These are phyloP conservation scores for Geosmithia flava DNA, from an alignment of 2,329 filamentous ascomycete genomes.

Conservation along the genomic window DNA sequence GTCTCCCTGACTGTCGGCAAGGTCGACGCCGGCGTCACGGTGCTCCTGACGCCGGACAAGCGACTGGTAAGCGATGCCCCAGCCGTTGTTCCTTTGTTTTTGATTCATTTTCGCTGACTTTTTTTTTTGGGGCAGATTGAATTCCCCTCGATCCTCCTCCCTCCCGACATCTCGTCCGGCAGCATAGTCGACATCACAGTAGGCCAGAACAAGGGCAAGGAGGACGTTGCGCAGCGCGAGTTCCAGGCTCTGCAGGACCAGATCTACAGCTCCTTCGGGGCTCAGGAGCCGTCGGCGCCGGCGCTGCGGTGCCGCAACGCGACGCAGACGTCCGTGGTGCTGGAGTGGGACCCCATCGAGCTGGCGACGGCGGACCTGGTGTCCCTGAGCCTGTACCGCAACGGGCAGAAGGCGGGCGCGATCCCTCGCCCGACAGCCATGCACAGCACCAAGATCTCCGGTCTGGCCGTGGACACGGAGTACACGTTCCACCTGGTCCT, in stretches of 20 bases:
- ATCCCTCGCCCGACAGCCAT: slow-evolving; percentile 82
- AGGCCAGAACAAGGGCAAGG: slow-evolving; percentile 69
- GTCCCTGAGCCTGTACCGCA: slow-evolving; percentile 83
- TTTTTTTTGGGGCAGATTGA: slow-evolving; percentile 57
- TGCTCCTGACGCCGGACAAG: slow-evolving; percentile 93
- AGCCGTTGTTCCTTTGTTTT: background rate
- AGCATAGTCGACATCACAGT: slow-evolving; percentile 98
- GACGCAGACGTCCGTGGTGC: slow-evolving; percentile 94
- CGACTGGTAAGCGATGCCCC: slow-evolving; percentile 52
- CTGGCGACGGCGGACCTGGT: slow-evolving; percentile 86
- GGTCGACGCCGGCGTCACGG: slow-evolving; percentile 96
- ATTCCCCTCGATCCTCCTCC: slow-evolving; percentile 93
- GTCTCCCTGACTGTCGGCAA: slow-evolving; percentile 98
- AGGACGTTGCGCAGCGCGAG: slow-evolving; percentile 58
- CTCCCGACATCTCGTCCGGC: slow-evolving; percentile 86
- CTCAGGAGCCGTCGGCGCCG: slow-evolving; percentile 62
- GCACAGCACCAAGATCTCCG: slow-evolving; percentile 92
- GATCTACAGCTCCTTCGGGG: slow-evolving; percentile 79
- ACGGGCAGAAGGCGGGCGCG: slow-evolving; percentile 90
- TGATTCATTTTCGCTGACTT: slow-evolving; percentile 8
- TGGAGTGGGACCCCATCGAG: slow-evolving; percentile 94
- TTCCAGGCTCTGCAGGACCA: slow-evolving; percentile 81
- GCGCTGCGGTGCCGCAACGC: slow-evolving; percentile 87
- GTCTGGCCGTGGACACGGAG: slow-evolving; percentile 89
- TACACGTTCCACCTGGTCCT: slow-evolving; percentile 91